Evolutionary conservation across 108 stramenopile genomes (phyloP).

Genomic region (Skeletonema tropicum): DNA sequence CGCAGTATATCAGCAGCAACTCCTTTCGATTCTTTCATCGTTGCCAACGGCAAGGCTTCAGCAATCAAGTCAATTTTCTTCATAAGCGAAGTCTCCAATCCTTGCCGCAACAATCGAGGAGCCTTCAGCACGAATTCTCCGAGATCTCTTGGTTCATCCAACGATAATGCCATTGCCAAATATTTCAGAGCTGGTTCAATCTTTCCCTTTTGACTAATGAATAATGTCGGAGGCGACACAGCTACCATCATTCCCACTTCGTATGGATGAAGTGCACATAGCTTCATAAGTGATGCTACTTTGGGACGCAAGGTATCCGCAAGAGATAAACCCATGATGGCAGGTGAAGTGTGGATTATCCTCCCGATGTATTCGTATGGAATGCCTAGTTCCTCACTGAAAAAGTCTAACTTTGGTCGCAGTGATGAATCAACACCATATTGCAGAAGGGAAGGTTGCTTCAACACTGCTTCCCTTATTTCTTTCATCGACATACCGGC

Average conservation of each 20-base stretch:
- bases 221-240: conserved; percentile 46
- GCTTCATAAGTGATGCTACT: conserved; percentile 32
- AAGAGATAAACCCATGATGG: conserved; percentile 51
- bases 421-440: conserved; percentile 50
- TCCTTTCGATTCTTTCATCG: not conserved
- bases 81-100: conserved; percentile 46
- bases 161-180: conserved; percentile 21
- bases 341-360: conserved; percentile 45
- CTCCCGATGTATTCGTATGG: conserved; percentile 17
- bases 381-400: conserved; percentile 42
- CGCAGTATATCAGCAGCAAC: conserved; percentile 26
- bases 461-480: conserved; percentile 34
- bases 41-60: conserved; percentile 2
- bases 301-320: conserved; percentile 51
- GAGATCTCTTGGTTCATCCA: conserved; percentile 26
- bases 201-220: conserved; percentile 44
- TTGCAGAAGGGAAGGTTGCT: conserved; percentile 55
- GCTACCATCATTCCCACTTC: conserved; percentile 49
- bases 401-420: conserved; percentile 54
- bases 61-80: conserved; percentile 47
- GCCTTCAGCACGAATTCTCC: conserved; percentile 40
- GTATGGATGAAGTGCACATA: conserved; percentile 31
- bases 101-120: conserved; percentile 52
- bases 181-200: conserved; percentile 54
- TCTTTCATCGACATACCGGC: conserved; percentile 42